These are phyloP conservation scores for Gomphus sp. DNA, from an alignment of 1,284 basidiomycete species.

Conservation along the genomic window DNA sequence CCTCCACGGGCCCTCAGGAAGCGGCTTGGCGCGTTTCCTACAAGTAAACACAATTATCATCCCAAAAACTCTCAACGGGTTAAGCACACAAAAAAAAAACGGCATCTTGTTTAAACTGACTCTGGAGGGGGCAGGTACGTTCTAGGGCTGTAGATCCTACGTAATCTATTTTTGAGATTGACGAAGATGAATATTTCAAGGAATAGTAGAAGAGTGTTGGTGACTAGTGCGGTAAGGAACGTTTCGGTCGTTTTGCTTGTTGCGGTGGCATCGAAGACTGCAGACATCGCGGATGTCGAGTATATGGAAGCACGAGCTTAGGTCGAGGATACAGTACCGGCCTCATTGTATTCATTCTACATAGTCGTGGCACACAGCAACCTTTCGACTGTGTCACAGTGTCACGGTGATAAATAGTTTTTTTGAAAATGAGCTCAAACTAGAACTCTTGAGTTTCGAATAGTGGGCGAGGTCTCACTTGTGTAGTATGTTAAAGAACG, in stretches of 20 bases:
- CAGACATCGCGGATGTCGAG: slow-evolving; percentile 3
- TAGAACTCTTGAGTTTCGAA: too few relatives aligned
- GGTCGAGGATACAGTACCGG: slow-evolving; percentile 3
- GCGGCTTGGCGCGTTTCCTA: slow-evolving; percentile 36
- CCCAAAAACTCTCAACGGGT: too few relatives aligned
- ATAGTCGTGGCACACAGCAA: background rate
- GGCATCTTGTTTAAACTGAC: slow-evolving; percentile 21
- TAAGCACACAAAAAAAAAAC: too few relatives aligned
- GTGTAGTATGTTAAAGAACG: too few relatives aligned
- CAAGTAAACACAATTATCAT: background rate
- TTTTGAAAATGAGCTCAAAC: too few relatives aligned
- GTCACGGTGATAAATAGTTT: too few relatives aligned
- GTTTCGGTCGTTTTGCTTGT: slow-evolving; percentile 19
- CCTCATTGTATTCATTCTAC: slow-evolving; percentile 11
- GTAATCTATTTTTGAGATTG: slow-evolving; percentile 35
- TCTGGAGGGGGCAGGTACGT: slow-evolving; percentile 45
- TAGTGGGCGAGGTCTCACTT: too few relatives aligned
- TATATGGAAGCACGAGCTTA: background rate
- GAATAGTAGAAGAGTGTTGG: slow-evolving; percentile 39
- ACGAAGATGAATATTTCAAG: slow-evolving; percentile 48
- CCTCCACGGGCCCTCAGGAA: slow-evolving; percentile 33
- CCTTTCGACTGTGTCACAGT: background rate
- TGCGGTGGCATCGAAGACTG: background rate
- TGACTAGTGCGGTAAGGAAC: slow-evolving; percentile 52
- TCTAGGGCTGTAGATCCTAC: slow-evolving; percentile 43